Evolutionary conservation across 2,329 filamentous ascomycete species (phyloP), one percentile per base, ranked within the genome.

Genomic region (Setomelanomma holmii): DNA sequence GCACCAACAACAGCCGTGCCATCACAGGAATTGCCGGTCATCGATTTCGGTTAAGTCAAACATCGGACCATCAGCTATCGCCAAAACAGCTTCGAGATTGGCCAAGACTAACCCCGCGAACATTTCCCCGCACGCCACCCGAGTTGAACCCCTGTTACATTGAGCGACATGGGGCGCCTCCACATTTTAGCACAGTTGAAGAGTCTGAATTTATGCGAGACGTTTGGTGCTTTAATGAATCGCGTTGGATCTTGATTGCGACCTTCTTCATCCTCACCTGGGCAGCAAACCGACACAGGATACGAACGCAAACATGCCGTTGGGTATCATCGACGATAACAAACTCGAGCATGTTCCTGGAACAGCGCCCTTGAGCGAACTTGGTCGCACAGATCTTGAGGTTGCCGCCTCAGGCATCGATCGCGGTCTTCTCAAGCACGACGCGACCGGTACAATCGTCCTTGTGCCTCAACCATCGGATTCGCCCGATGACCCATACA

Each of bases 381-480:
- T 66, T n/a, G 53, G 56, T 5, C 46, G 60, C 1, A 23, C 46
- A 14, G 58, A 66, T 40, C 42, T 58, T 4, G 60, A 64, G 36
- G 16, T 61, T 27, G 43, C 53, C 5, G 42, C 27, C 24, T 45
- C 43, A 2, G 60, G 51, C 14, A 44, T 64, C 19, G 60, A 64
- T 33, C 49, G 47, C 19, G 45, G 45, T 5, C 49, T 63, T 16
- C 56, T 66, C 27, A 66, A 66, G 43, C 63, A 65, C 34, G 63
- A 66, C 48, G 27, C 53, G 10, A 55, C 56, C 3, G 75, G 73
- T 20, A 48, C 67, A 35, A 81, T 78, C 6, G 76, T 82, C 22
- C 72, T 84, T 47, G 80, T 83, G 16, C 82, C 82, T 1, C 81
- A 84, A 63, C 82, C 81, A 0, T 79, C 76, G 43, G 76, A 61